Base-by-base conservation (phyloP, 345 rosid genomes). In the Microcos paniculata region DNA sequence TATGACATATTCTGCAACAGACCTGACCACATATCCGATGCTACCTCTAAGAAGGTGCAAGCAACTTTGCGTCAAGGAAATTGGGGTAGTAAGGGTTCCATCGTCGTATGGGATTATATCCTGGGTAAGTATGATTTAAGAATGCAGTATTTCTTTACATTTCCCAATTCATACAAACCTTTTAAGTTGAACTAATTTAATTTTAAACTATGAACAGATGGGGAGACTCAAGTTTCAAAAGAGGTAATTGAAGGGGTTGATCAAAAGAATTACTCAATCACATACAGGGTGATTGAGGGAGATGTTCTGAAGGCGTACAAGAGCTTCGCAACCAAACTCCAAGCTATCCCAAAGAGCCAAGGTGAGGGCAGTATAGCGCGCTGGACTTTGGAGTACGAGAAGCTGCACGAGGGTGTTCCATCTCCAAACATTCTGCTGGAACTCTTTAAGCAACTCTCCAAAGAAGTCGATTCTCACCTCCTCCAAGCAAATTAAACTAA, bases 251-350 rank as follows among this genome's bases (percentile, higher is more conserved):
- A 81, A 59, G 58, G 61, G 4, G 51, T 84, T 43, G 87, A 84
- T 46, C 79, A 66, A 15, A 79, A 0, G 26, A 84, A 84, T 21
- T 30, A 65, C 6, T 79, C 71, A 2, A 73, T 78, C 42, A 81
- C 71, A 1, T 81, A 46, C 68, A 76, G 26, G 48, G 52, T 81
- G 57, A 65, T 79, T 0, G 87, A 77, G 57, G 85, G 87, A 38
- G 87, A 81, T 4, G 43, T 84, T 28, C 4, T 75, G 75, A 74
- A 82, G 33, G 83, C 81, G 26, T 79, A 30, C 78, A 84, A 84
- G 76, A 38, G 30, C 23, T 81, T 71, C 66, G 59, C 0, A 3
- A 0, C 55, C 2, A 71, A 2, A 0, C 40, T 77, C 26, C 52
- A 84, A 49, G 83, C 62, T 15, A 77, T 31, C n/a, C 85, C 87